A percentile compares a stretch with the other conserved stretches of the same genome.
Evolutionary conservation across 345 rosid genomes (phyloP).

Genomic region (Erodium maritimum): DNA sequence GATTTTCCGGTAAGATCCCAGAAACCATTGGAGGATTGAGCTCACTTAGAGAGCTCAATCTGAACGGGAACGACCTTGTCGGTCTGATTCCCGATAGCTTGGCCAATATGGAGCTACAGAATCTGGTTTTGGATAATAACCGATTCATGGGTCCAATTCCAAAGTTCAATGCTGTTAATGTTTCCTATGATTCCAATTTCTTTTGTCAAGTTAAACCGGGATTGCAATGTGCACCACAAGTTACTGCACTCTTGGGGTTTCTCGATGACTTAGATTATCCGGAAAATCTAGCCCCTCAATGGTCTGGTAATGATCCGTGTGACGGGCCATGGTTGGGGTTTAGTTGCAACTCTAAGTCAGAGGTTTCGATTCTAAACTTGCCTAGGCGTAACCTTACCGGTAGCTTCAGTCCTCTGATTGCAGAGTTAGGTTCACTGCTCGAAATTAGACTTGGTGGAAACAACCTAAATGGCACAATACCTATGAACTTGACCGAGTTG

Average conservation of each 20-base stretch:
- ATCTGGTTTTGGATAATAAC: constrained; percentile 32
- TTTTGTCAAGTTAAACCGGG: constrained; percentile 36
- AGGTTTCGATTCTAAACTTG: constrained; percentile 28
- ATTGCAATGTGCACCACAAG: constrained; percentile 29
- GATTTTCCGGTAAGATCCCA: constrained; percentile 30
- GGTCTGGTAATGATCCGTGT: constrained; percentile 46
- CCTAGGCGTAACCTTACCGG: constrained; percentile 34
- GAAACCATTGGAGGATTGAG: constrained; percentile 26
- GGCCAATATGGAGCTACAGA: constrained; percentile 29
- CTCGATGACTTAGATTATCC: constrained; percentile 28
- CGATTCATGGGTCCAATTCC: constrained; percentile 36
- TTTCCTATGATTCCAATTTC: constrained; percentile 25
- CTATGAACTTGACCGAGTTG: constrained; percentile 26
- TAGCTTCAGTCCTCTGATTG: constrained; percentile 29
- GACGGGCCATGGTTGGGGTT: constrained; percentile 31
- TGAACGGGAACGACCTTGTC: constrained; percentile 29
- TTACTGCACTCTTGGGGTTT: constrained; percentile 27
- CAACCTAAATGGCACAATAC: constrained; percentile 24
- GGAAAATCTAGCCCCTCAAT: constrained; percentile 20
- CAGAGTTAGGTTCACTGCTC: constrained; percentile 25
- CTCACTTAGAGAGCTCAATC: constrained; percentile 29
- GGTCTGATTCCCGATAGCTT: constrained; percentile 41
- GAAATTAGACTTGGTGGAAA: constrained; percentile 31
- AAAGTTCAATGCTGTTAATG: constrained; percentile 28
- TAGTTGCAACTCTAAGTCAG: constrained; percentile 22